Evolutionary conservation across 2,329 filamentous ascomycete genomes (phyloP).

Genomic region (Xylariales sp.): DNA sequence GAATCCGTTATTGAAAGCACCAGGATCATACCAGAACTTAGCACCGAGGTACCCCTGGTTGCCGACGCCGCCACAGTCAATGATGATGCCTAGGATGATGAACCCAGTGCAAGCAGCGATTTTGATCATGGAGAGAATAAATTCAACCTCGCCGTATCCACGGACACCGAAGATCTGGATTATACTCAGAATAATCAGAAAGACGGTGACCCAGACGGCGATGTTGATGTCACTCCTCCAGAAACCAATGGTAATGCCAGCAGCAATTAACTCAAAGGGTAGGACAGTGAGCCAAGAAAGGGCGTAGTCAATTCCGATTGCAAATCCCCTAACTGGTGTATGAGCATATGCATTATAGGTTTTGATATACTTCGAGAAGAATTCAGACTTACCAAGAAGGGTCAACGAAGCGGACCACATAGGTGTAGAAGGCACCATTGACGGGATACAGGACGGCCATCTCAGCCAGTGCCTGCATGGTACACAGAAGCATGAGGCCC

Average conservation of each 20-base stretch:
- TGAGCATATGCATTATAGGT: not conserved
- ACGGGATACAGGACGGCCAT: slow-evolving; percentile 56
- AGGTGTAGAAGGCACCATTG: slow-evolving; percentile 60
- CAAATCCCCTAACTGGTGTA: slow-evolving; percentile 46
- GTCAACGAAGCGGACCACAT: slow-evolving; percentile 56
- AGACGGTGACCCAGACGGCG: slow-evolving; percentile 52
- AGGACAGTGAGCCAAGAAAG: slow-evolving; percentile 44
- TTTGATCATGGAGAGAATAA: slow-evolving; percentile 53
- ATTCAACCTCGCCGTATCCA: slow-evolving; percentile 59
- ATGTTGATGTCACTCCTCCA: slow-evolving; percentile 47
- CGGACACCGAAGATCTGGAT: slow-evolving; percentile 54
- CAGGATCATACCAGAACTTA: slow-evolving; percentile 55
- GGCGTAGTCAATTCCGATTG: slow-evolving; percentile 50
- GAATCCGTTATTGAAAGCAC: slow-evolving; percentile 48
- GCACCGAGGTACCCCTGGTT: slow-evolving; percentile 55
- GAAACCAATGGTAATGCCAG: slow-evolving; percentile 48
- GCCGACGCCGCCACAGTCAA: slow-evolving; percentile 54
- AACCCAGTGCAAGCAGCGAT: slow-evolving; percentile 56
- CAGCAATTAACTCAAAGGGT: slow-evolving; percentile 51
- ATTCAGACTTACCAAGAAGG: too few species aligned
- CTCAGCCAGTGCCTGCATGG: slow-evolving; percentile 56
- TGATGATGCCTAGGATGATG: slow-evolving; percentile 59
- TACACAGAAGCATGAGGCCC: slow-evolving; percentile 54
- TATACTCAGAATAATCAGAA: slow-evolving; percentile 43
- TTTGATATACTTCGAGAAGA: too few species aligned